Conservation (phyloP, 306 rosid species). For the Vigna angularis region DNA sequence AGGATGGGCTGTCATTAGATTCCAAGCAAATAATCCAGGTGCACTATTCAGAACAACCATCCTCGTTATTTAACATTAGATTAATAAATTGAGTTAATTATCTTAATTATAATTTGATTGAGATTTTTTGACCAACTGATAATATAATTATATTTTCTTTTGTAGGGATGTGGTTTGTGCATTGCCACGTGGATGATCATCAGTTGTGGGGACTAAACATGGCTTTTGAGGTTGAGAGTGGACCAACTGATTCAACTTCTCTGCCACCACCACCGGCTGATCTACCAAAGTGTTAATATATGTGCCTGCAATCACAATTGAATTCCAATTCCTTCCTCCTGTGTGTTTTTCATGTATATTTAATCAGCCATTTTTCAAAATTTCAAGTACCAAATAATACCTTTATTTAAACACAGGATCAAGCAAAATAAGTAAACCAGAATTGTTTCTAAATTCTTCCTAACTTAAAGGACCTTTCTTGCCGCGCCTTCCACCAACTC, state of each 20-base stretch:
- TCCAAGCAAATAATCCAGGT: constrained; percentile 53
- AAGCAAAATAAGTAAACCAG: not conserved
- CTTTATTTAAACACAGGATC: not conserved
- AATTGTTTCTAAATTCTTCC: not conserved
- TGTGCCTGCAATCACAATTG: not conserved
- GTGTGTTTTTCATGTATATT: not conserved
- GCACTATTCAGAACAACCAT: not conserved
- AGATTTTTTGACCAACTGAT: not conserved
- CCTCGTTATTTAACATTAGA: not conserved
- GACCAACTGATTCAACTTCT: constrained; percentile 45
- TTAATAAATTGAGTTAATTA: not conserved
- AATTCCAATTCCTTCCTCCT: not conserved
- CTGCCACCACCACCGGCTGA: constrained; percentile 71
- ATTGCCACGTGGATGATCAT: constrained; percentile 70
- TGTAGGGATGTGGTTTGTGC: constrained; percentile 58
- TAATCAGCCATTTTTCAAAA: not conserved
- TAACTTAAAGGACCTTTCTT: not conserved
- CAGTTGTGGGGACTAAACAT: constrained; percentile 62
- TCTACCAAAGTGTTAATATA: constrained; percentile 49
- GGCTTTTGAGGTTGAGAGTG: constrained; percentile 52
- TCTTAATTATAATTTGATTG: not conserved
- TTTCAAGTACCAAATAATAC: not conserved
- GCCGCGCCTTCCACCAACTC: not conserved
- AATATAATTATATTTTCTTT: not conserved
- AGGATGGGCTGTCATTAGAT: constrained; percentile 70